phyloP scores from a whole-genome alignment of 1,284 basidiomycete genomes.

The Ganoderma multipileum region DNA sequence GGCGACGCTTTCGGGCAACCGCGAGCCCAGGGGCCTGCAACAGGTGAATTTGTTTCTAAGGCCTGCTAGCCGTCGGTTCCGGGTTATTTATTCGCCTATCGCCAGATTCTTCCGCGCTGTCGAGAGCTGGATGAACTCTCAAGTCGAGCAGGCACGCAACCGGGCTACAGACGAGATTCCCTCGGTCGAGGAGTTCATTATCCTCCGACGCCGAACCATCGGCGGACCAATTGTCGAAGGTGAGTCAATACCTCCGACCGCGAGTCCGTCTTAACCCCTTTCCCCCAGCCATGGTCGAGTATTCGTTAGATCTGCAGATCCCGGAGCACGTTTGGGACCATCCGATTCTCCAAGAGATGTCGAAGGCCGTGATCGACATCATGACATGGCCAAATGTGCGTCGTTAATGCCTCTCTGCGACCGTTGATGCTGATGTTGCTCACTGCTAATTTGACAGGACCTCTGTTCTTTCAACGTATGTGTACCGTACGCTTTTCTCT shows the following conservation, averaged over 20 bases:
- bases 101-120: constrained; percentile 48
- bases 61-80: constrained; percentile 1
- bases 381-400: constrained; percentile 60
- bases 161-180: constrained; percentile 47
- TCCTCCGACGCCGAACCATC: constrained; percentile 50
- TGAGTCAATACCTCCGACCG: constrained; percentile 27
- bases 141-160: constrained; percentile 48
- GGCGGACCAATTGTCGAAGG: constrained; percentile 55
- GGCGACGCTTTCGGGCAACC: constrained; percentile 46
- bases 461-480: constrained; percentile 56
- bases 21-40: constrained; percentile 45
- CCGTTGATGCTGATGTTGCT: constrained; percentile 8
- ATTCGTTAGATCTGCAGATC: constrained; percentile 51
- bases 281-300: constrained; percentile 51
- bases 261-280: neutral
- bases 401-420: neutral
- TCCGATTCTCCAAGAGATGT: constrained; percentile 49
- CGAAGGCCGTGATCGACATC: constrained; percentile 52
- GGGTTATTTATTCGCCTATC: neutral
- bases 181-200: constrained; percentile 51
- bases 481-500: constrained; percentile 5
- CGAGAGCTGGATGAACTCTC: constrained; percentile 48
- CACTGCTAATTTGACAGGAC: constrained; percentile 39
- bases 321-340: constrained; percentile 51
- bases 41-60: constrained; percentile 34